These are phyloP conservation scores for Dendryphion nanum DNA, from an alignment of 2,329 filamentous ascomycete genomes.

Conservation along the genomic window DNA sequence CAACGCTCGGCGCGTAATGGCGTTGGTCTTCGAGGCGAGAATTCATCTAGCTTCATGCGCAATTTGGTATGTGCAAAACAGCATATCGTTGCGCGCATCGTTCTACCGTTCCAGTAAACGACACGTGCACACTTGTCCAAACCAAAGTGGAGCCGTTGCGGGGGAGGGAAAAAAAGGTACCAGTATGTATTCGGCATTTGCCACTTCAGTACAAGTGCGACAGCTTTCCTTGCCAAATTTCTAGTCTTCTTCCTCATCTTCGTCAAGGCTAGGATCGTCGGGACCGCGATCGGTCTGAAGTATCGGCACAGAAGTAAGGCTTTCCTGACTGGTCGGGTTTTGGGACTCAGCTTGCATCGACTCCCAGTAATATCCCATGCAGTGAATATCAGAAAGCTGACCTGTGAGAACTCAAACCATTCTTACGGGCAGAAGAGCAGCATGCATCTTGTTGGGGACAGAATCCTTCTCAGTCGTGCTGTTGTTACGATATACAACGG, in stretches of 20 bases:
- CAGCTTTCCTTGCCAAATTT: slow-evolving; percentile 1
- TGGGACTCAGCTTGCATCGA: slow-evolving; percentile 14
- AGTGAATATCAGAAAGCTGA: slow-evolving; percentile 11
- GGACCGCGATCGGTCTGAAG: slow-evolving; percentile 7
- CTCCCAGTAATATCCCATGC: slow-evolving; percentile 11
- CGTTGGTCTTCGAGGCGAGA: neutral
- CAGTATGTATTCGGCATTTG: slow-evolving; percentile 7
- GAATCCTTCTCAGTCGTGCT: slow-evolving; percentile 2
- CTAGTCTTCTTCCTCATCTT: neutral
- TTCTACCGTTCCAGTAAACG: neutral
- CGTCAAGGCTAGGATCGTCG: neutral
- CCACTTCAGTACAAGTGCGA: slow-evolving; percentile 10
- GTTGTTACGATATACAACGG: slow-evolving; percentile 11
- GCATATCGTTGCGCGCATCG: neutral
- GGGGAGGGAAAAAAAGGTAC: no score
- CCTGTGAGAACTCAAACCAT: slow-evolving; percentile 23
- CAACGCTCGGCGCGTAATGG: slow-evolving; percentile 1
- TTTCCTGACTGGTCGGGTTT: slow-evolving; percentile 11
- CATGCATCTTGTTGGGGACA: slow-evolving; percentile 7
- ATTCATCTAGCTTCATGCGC: no score
- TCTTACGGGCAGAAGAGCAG: slow-evolving; percentile 5
- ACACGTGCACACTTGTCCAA: neutral
- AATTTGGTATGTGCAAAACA: no score
- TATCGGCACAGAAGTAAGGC: neutral
- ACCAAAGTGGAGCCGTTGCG: neutral